Conservation (phyloP, 164 flowering plant species). For the Brasenia schreberi region DNA sequence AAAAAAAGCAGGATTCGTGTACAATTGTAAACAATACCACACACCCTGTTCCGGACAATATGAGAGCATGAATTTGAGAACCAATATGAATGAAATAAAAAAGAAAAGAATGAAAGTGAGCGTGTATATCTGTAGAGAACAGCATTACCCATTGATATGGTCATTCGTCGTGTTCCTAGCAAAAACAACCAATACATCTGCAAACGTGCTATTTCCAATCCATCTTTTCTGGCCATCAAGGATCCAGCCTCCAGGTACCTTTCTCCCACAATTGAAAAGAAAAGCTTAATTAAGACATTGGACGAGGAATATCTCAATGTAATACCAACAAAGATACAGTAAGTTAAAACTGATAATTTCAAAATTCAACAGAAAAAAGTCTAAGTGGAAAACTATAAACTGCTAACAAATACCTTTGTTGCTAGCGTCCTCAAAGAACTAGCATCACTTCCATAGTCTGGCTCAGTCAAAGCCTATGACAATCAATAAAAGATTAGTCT, state of each 20-base stretch:
- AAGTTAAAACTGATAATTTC: not conserved
- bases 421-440: conserved; percentile 79
- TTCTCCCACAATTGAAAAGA: conserved; percentile 2
- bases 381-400: not conserved
- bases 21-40: no score
- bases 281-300: not conserved
- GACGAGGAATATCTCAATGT: conserved; percentile 3
- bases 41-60: no score
- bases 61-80: no score
- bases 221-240: conserved; percentile 94
- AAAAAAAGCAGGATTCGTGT: not conserved
- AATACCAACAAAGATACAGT: not conserved
- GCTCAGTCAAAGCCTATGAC: conserved; percentile 74
- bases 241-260: conserved; percentile 94
- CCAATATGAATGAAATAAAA: no score
- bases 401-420: conserved; percentile 38
- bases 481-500: not conserved
- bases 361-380: not conserved
- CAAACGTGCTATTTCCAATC: conserved; percentile 99
- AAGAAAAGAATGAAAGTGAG: not conserved
- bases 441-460: conserved; percentile 96
- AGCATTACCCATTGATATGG: conserved; percentile 78
- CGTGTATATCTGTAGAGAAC: not conserved
- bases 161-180: conserved; percentile 72
- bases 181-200: conserved; percentile 75